Base-by-base conservation (phyloP, 2,329 filamentous ascomycete species). In the Nothophoma quercina region DNA sequence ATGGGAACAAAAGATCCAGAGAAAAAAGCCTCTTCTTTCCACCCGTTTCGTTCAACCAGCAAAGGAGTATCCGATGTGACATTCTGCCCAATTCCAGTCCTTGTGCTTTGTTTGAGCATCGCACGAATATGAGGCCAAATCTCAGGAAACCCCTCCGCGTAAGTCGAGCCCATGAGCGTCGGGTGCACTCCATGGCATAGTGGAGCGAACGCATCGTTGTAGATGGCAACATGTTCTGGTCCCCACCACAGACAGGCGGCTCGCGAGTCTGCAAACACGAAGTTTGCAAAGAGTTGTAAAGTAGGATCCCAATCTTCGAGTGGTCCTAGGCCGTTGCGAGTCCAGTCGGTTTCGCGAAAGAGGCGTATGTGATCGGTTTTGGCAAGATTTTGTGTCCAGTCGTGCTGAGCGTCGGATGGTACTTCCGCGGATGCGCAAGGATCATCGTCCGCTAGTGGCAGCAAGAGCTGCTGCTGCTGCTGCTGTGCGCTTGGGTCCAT, bases 191-290 rank as follows among this genome's bases (percentile, higher is more conserved):
- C 28, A 13, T 55, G 57, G 15, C 62, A 56, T 12, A 69, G 48
- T 1, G 59, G 60, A 13, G 47, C 45, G 49, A 63, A 69, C 12
- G 34, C 33, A 19, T 62, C 60, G 47, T 69, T 69, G 55, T 69
- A 68, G 42, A 69, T 62, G 39, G 63, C 64, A 19, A 65, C 51
- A 30, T 56, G 47, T n/a, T 62, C 22, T n/a, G 60, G 58, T 28
- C 63, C 64, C 65, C 65, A 69, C 58, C 60, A 69, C 18, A 69
- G 30, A 49, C 58, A 61, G 0, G 64, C 64, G 12, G 65, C 59
- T 22, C 64, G 56, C n/a, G 61, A 56, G 51, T 69, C 65, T 7
- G 63, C 62, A 38, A 67, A 55, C 7, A 66, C 41, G 47, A 69
- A 56, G 45, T 63, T 57, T n/a, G 59, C 56, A 25, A 61, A 66